Conservation (phyloP, 1,284 basidiomycete genomes). For the Microbotryum silenes-acaulis region DNA sequence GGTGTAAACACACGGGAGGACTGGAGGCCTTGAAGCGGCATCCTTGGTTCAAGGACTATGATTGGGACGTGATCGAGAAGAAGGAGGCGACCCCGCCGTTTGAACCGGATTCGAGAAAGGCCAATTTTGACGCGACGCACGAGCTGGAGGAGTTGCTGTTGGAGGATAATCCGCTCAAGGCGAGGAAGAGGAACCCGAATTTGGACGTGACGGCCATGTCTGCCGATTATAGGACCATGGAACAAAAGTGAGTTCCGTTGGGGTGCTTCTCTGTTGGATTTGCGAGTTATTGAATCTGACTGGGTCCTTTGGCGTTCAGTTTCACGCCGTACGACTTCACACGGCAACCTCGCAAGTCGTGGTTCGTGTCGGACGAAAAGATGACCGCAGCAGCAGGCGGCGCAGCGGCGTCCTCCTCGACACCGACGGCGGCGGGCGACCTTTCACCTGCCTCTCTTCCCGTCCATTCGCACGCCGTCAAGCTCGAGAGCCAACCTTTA, state of each 20-base stretch:
- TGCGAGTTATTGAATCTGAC: too few species aligned
- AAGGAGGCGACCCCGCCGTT: slow-evolving; percentile 81
- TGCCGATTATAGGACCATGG: slow-evolving; percentile 91
- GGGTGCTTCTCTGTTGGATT: too few species aligned
- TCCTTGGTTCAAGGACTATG: slow-evolving; percentile 76
- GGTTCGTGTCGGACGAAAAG: slow-evolving; percentile 23
- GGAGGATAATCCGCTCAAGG: slow-evolving; percentile 95
- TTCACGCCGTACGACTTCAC: slow-evolving; percentile 30
- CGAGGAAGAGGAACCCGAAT: slow-evolving; percentile 80
- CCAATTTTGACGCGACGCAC: slow-evolving; percentile 98
- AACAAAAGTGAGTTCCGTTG: slow-evolving; percentile 65
- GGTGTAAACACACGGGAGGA: slow-evolving; percentile 59
- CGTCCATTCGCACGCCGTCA: slow-evolving; percentile 13
- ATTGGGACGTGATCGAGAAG: slow-evolving; percentile 75
- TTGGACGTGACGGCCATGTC: slow-evolving; percentile 77
- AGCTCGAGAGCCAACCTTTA: slow-evolving; percentile 26
- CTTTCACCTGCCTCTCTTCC: background rate
- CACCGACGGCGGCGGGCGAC: background rate
- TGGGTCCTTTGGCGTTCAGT: slow-evolving; percentile 2
- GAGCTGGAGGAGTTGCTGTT: slow-evolving; percentile 91
- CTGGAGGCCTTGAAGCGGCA: slow-evolving; percentile 55
- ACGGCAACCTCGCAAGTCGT: slow-evolving; percentile 22
- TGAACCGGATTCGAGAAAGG: slow-evolving; percentile 92
- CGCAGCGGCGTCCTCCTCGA: background rate
- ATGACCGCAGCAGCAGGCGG: slow-evolving; percentile 2